phyloP scores from a whole-genome alignment of 75 land plant genomes.

The Picea glauca region DNA sequence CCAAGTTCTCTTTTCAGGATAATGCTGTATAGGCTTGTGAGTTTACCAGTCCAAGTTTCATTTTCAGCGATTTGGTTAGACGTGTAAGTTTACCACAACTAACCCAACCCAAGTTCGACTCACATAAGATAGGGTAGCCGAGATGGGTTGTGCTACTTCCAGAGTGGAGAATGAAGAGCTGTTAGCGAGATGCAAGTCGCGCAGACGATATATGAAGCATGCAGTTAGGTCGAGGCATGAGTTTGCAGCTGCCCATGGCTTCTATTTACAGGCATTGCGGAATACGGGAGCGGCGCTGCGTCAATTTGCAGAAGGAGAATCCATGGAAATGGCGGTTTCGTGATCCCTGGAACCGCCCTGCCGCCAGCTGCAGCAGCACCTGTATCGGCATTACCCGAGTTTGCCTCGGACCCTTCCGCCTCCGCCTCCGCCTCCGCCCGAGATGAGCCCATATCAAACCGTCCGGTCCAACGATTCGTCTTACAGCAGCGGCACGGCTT shows the following conservation, averaged over 20 bases:
- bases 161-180: conserved; percentile 68
- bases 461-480: not conserved
- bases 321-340: conserved; percentile 26
- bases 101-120: no score
- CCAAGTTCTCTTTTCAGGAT: no score
- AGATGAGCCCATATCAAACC: conserved; percentile 3
- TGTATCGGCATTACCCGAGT: conserved; percentile 27
- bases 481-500: not conserved
- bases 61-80: no score
- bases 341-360: conserved; percentile 13
- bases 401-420: conserved; percentile 3
- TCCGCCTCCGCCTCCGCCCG: conserved; percentile 17
- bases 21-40: no score
- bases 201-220: conserved; percentile 80
- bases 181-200: conserved; percentile 72
- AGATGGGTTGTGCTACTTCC: conserved; percentile 85
- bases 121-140: no score
- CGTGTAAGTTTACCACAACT: no score
- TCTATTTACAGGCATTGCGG: conserved; percentile 68
- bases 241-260: conserved; percentile 65
- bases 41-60: no score
- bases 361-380: conserved; percentile 25
- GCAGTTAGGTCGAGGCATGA: conserved; percentile 64
- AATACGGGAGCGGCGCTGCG: conserved; percentile 70
- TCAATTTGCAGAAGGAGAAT: conserved; percentile 70